Base-by-base conservation (phyloP, 1,284 basidiomycete genomes). In the Heterobasidion parviporum region DNA sequence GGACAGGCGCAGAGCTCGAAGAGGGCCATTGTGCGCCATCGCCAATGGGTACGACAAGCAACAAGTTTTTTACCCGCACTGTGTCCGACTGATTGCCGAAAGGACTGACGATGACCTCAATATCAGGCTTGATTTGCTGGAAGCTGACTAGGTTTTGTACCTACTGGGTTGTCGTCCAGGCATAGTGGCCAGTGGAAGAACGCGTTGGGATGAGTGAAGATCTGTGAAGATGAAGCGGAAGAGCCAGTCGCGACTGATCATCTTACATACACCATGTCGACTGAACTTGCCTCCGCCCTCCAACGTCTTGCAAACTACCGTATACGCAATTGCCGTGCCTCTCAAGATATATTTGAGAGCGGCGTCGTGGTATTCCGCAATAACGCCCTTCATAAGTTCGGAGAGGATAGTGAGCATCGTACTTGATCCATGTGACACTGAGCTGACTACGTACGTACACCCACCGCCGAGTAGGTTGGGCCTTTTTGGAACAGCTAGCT, bases 401-500 rank as follows among this genome's bases (percentile, higher is more conserved):
- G 83, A 3, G 83, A 89, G 55, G 83, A 87, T 63, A 76, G 87
- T 85, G 54, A 52, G 65, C 50, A 5, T 6, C 3, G 32, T 33
- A 32, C 8, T n/a, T 52, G 7, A 16, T 53, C 2, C 33, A 10
- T 34, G 9, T 33, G 12, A 54, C 16, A 12, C 45, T 6, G 48
- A 51, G n/a, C 44, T 2, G 5, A 26, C 26, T 6, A 26, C 26
- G 26, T 6, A 26, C 26, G 26, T 26, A 26, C 26, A 26, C 26
- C 6, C 35, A 33, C 62, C 94, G 91, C 79, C 61, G 26, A 26
- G 26, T 26, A 26, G 26, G 26, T 26, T 97, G 93, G 92, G 79
- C 86, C 1, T 84, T 94, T 59, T 73, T 95, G 14, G 96, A 98
- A 67, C 94, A 98, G 66, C 75, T 98, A 1, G 83, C 86, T 4